Base-by-base conservation (phyloP, 306 rosid genomes). In the Oxytropis ochrocephala region DNA sequence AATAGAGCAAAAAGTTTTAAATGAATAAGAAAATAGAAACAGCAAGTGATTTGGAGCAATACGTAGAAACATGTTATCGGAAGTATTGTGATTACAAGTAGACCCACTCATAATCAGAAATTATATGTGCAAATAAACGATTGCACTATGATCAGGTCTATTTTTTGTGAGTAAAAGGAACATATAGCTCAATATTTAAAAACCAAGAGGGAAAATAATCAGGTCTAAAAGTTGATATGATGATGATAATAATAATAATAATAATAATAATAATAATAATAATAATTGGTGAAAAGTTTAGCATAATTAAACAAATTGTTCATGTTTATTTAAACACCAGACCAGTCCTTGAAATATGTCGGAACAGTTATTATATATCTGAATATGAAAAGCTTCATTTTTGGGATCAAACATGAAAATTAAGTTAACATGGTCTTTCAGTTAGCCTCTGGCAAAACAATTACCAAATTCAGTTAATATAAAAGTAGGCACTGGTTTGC, bases 11-110 rank as follows among this genome's bases (percentile, higher is more conserved):
- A 58, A 58, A 21, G 50, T 54, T 77, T 47, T 47, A 57, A 48
- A 56, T 61, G 49, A 72, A 17, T 24, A 6, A 14, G 14, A 46
- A 51, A 47, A 64, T 24, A 16, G 52, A 9, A 10, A 42, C 42
- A 61, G 2, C 8, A 55, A 29, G 36, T 49, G 39, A 51, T 50
- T 50, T 63, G 17, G 36, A 52, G 38, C 66, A 70, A 70, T 35
- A 18, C 12, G 48, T 12, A 47, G 1, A 53, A 27, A 46, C 11
- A 24, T 17, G 4, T 16, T 2, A 44, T 11, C 13, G 29, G 69
- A 63, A 57, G 35, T 60, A 57, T 70, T 24, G 12, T 52, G 16
- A 69, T 60, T 49, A 47, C 64, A 69, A 38, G 29, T 48, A 75
- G 64, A 43, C 29, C 19, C 36, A 29, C 21, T 33, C 38, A 38